Evolutionary conservation across 2,329 filamentous ascomycete genomes (phyloP).

Genomic region (Corniculantispora saksenae): DNA sequence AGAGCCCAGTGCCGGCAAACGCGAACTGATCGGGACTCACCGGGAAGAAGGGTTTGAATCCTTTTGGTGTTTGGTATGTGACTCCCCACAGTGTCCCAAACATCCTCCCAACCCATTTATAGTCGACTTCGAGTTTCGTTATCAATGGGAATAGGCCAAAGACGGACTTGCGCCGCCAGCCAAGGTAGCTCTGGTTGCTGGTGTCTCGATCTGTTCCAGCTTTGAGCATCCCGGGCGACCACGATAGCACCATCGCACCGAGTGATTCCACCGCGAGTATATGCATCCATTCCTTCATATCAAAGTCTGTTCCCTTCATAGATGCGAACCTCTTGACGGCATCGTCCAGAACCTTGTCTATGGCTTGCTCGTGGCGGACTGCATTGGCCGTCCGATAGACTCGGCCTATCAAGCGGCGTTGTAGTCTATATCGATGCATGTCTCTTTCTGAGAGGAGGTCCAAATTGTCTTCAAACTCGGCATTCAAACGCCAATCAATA

Average conservation of each 20-base stretch:
- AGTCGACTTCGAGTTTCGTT: constrained; percentile 41
- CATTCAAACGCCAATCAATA: constrained; percentile 40
- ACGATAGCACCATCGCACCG: constrained; percentile 50
- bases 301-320: constrained; percentile 42
- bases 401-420: constrained; percentile 51
- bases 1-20: background rate
- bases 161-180: constrained; percentile 54
- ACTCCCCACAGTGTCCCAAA: constrained; percentile 48
- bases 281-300: constrained; percentile 59
- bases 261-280: constrained; percentile 55
- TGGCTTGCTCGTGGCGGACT: constrained; percentile 40
- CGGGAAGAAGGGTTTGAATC: constrained; percentile 52
- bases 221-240: constrained; percentile 51
- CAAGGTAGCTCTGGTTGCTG: constrained; percentile 49
- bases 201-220: constrained; percentile 47
- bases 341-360: constrained; percentile 42
- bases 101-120: constrained; percentile 36
- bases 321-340: constrained; percentile 38
- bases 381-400: constrained; percentile 47
- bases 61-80: constrained; percentile 43
- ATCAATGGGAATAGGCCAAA: constrained; percentile 51
- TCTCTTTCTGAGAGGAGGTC: constrained; percentile 54
- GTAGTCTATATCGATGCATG: constrained; percentile 47
- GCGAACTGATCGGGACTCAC: constrained; percentile 35
- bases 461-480: constrained; percentile 44